Evolutionary conservation across 306 rosid genomes (phyloP), one percentile per base, ranked within the genome.

Genomic region (Delonix regia): DNA sequence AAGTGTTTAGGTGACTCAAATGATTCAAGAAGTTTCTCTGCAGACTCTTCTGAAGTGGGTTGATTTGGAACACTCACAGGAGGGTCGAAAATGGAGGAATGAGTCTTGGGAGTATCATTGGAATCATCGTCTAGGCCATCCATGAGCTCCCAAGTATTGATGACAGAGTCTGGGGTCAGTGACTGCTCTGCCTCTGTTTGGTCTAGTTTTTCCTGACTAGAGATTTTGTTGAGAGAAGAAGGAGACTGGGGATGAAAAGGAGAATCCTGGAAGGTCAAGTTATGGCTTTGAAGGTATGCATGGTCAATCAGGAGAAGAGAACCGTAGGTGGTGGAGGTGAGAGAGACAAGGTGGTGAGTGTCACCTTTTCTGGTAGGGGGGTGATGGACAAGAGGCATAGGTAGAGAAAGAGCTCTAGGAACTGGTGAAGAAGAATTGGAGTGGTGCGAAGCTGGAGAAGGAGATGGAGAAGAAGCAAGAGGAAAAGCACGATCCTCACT

Each of bases 301-400:
- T 38, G 85, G 78, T 85, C 87, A 8, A 78, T 57, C 25, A 60
- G 86, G 59, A 86, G 83, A 47, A 81, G 88, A 53, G 83, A 89
- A 63, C 98, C 98, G 73, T 93, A 93, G 64, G 98, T 89, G 51
- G 98, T 91, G 66, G 98, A 93, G 69, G 97, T 93, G 86, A 93
- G 97, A 24, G 91, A 89, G 14, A 93, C 97, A 49, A 93, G 88
- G 85, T 93, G 98, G 83, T 87, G 94, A 11, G 98, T 83, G 74
- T 93, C 98, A 57, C 98, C 97, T 47, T 93, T 88, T 76, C 75
- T 79, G 81, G 86, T 81, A 5, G 98, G 90, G 7, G 90, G 97
- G 74, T 93, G 94, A 67, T 93, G 98, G 3, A 89, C 87, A 27
- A 91, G 90, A 67, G 91, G 88, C 56, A 85, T 80, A 21, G 94